Conservation (phyloP, 306 rosid genomes). For the Begonia loranthoides region DNA sequence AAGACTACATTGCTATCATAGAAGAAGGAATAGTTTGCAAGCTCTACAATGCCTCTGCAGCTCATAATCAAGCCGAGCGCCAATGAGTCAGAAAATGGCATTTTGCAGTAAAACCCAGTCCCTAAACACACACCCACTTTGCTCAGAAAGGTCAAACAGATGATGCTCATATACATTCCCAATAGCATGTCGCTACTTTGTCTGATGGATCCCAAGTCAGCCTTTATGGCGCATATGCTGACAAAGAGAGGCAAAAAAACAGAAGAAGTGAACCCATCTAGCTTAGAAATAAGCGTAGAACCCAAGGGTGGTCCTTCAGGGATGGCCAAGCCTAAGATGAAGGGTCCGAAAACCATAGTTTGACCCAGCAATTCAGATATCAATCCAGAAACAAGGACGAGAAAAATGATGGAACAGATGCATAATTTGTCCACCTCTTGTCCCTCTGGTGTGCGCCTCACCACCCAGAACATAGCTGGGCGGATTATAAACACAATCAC, state of each 20-base stretch:
- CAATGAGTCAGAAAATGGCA: constrained; percentile 33
- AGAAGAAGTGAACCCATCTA: constrained; percentile 31
- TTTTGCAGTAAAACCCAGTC: constrained; percentile 11
- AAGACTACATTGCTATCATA: constrained; percentile 19
- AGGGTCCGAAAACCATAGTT: constrained; percentile 22
- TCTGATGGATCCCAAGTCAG: constrained; percentile 8
- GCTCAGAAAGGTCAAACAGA: constrained; percentile 4
- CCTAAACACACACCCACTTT: constrained; percentile 24
- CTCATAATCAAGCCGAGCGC: constrained; percentile 34
- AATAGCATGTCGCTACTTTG: background rate
- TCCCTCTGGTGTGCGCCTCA: constrained; percentile 52
- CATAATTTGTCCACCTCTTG: constrained; percentile 27
- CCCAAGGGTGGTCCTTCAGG: constrained; percentile 70
- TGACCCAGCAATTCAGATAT: constrained; percentile 11
- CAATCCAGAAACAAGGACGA: constrained; percentile 8
- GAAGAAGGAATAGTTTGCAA: constrained; percentile 15
- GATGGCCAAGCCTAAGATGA: constrained; percentile 39
- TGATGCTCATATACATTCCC: constrained; percentile 5
- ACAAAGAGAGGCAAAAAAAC: constrained; percentile 41
- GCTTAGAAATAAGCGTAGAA: constrained; percentile 26
- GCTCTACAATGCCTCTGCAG: constrained; percentile 44
- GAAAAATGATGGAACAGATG: constrained; percentile 14
- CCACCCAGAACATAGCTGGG: constrained; percentile 41
- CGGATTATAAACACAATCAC: constrained; percentile 20
- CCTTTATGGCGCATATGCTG: constrained; percentile 29